These are phyloP conservation scores for Pythium dissimile DNA, from an alignment of 352 stramenopile species.

Conservation along the genomic window DNA sequence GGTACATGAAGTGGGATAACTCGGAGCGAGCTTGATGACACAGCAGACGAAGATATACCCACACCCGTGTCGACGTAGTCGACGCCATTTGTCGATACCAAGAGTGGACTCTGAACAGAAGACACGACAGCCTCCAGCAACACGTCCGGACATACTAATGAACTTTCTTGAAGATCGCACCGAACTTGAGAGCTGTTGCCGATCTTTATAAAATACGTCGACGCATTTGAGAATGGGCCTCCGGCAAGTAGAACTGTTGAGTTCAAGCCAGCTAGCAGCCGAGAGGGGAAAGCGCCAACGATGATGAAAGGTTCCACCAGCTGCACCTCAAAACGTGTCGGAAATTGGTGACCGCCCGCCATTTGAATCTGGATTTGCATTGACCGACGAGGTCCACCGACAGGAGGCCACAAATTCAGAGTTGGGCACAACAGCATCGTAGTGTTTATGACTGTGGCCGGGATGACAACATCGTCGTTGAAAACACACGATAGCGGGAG, in stretches of 20 bases:
- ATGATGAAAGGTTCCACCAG: background rate
- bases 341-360: background rate
- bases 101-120: background rate
- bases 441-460: background rate
- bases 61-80: constrained; percentile 8
- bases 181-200: background rate
- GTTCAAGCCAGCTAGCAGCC: background rate
- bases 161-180: background rate
- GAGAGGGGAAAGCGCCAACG: constrained; percentile 2
- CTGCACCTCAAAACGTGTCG: background rate
- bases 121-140: background rate
- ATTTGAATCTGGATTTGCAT: constrained; percentile 3
- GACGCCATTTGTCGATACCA: background rate
- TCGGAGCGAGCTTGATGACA: background rate
- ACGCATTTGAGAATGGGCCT: constrained; percentile 4
- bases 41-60: background rate
- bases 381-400: background rate
- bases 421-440: background rate
- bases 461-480: background rate
- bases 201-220: constrained; percentile 2
- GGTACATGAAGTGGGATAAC: background rate
- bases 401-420: background rate
- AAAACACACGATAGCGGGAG: constrained; percentile 17
- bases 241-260: constrained; percentile 14
- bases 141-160: background rate